These are phyloP conservation scores for Globisporangium perplexum DNA, from an alignment of 352 stramenopile genomes.

Conservation along the genomic window DNA sequence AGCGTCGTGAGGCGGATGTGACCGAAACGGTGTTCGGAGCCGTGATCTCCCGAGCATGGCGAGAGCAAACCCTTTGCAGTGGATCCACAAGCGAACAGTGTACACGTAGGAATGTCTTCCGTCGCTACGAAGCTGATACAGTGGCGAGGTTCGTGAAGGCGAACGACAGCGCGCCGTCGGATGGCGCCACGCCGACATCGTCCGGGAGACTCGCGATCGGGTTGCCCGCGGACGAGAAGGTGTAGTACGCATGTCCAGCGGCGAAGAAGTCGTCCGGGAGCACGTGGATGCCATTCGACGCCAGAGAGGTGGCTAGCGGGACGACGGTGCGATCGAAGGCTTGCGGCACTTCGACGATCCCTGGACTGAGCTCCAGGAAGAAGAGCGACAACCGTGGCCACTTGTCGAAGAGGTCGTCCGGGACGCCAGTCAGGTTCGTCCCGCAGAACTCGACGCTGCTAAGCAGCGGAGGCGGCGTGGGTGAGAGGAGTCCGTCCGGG, in stretches of 20 bases:
- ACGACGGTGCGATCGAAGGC: not conserved
- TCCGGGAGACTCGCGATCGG: conserved; percentile 5
- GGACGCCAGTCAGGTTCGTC: conserved; percentile 14
- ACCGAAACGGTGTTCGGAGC: not conserved
- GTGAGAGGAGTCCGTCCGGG: conserved; percentile 4
- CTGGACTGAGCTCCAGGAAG: conserved; percentile 7
- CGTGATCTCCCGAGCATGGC: not conserved
- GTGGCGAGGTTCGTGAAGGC: not conserved
- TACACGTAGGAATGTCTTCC: too few relatives aligned
- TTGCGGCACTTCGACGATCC: conserved; percentile 7
- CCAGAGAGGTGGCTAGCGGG: not conserved
- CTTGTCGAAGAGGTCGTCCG: conserved; percentile 6
- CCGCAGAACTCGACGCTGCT: conserved; percentile 7
- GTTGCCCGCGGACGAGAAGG: conserved; percentile 9
- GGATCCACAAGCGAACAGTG: not conserved
- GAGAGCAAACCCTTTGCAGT: not conserved
- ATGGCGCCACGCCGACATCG: not conserved
- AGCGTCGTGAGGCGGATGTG: not conserved
- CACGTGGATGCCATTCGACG: not conserved
- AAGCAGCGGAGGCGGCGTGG: conserved; percentile 1
- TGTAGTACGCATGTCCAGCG: not conserved
- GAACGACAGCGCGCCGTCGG: not conserved
- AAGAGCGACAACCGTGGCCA: conserved; percentile 7
- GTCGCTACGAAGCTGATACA: not conserved
- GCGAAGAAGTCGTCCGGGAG: not conserved